A percentile compares a stretch with the other conserved stretches of the same genome.
phyloP scores from a whole-genome alignment of 179 eudicot species.

The Pouteria campechiana region DNA sequence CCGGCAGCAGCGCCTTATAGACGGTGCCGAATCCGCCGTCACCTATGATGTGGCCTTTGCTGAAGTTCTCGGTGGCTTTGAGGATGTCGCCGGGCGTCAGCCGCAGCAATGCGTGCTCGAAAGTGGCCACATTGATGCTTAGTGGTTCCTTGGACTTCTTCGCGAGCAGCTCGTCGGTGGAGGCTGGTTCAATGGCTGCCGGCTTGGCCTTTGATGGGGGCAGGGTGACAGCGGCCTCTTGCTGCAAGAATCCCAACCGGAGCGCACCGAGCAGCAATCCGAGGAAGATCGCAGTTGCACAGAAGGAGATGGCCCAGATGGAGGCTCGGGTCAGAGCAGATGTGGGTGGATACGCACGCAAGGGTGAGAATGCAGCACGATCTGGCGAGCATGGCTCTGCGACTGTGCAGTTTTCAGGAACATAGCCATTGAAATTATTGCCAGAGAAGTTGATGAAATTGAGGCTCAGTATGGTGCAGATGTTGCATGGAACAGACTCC shows the following conservation, averaged over 20 bases:
- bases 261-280: slow-evolving; percentile 23
- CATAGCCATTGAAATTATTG: slow-evolving; percentile 44
- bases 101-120: slow-evolving; percentile 63
- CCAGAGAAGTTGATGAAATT: slow-evolving; percentile 46
- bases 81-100: slow-evolving; percentile 55
- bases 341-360: slow-evolving; percentile 10
- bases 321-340: slow-evolving; percentile 28
- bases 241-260: slow-evolving; percentile 26
- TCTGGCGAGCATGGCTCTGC: slow-evolving; percentile 21
- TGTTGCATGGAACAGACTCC: slow-evolving; percentile 46
- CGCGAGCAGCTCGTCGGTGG: slow-evolving; percentile 34
- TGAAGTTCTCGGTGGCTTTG: slow-evolving; percentile 82
- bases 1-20: slow-evolving; percentile 58
- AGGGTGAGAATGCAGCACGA: slow-evolving; percentile 8
- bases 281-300: slow-evolving; percentile 26
- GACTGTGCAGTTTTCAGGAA: slow-evolving; percentile 41
- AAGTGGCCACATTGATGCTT: slow-evolving; percentile 84
- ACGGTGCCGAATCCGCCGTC: slow-evolving; percentile 96
- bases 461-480: slow-evolving; percentile 51
- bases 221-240: slow-evolving; percentile 15
- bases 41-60: slow-evolving; percentile 74
- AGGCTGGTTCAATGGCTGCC: slow-evolving; percentile 22
- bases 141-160: slow-evolving; percentile 73
- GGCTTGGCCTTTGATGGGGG: slow-evolving; percentile 30
- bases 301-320: slow-evolving; percentile 36